phyloP scores from a whole-genome alignment of 2,329 filamentous ascomycete species.

The Paecilomyces niveus region DNA sequence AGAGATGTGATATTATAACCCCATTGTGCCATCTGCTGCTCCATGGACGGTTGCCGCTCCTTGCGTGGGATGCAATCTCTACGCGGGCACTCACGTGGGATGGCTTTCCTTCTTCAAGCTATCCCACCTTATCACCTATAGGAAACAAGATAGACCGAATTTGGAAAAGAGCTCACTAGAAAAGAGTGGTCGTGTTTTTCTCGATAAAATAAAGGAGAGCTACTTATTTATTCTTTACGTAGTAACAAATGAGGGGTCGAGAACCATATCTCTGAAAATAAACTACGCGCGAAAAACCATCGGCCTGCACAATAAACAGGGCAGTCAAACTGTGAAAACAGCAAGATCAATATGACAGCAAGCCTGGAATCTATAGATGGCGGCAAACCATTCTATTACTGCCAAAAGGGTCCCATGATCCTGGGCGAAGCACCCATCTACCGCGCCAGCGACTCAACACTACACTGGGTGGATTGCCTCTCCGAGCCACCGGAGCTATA shows the following conservation, averaged over 20 bases:
- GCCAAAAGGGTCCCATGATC: conserved; percentile 15
- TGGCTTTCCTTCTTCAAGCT: not conserved
- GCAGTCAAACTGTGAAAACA: not conserved
- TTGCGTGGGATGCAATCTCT: conserved; percentile 1
- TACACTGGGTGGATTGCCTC: conserved; percentile 27
- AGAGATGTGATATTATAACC: not conserved
- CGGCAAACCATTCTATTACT: conserved; percentile 11
- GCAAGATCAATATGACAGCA: conserved; percentile 1
- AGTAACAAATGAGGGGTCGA: not conserved
- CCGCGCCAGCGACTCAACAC: conserved; percentile 21
- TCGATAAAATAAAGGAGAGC: not conserved
- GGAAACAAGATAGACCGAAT: not conserved
- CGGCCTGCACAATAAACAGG: not conserved
- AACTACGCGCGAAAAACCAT: too few species aligned
- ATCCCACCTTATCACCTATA: not conserved
- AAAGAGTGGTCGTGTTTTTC: not conserved
- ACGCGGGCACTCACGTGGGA: conserved; percentile 3
- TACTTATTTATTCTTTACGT: not conserved
- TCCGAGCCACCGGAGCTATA: conserved; percentile 23
- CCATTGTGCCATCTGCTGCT: not conserved
- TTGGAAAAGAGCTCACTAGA: not conserved
- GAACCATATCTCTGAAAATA: too few species aligned
- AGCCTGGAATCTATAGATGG: conserved; percentile 8
- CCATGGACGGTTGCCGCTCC: not conserved
- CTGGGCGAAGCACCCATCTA: conserved; percentile 27